Conservation (phyloP, 371 early-diverging fungal genomes). For the Mucor piriformis region DNA sequence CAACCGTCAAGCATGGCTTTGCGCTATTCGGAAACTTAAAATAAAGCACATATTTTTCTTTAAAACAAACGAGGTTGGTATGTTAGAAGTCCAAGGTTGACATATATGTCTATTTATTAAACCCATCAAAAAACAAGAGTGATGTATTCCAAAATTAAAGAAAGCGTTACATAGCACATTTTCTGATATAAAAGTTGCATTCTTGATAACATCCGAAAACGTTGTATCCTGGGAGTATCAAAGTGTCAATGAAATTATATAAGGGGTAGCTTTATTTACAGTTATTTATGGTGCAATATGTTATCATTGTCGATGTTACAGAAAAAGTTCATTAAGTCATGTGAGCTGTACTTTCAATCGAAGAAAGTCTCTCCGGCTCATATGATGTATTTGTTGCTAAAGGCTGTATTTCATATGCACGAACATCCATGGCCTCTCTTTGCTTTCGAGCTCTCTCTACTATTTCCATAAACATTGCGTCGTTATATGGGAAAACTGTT, state of each 20-base stretch:
- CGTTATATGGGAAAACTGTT: constrained; percentile 52
- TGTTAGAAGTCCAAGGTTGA: too few species aligned
- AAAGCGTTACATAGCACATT: too few species aligned
- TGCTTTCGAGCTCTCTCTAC: constrained; percentile 50
- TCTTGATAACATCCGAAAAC: too few species aligned
- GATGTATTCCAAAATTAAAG: too few species aligned
- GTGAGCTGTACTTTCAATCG: constrained; percentile 22
- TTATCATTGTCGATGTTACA: background rate
- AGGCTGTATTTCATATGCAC: constrained; percentile 7
- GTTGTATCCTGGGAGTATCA: background rate
- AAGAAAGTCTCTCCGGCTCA: constrained; percentile 16
- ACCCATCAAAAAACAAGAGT: too few species aligned
- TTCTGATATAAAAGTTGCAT: too few species aligned
- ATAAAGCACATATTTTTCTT: too few species aligned
- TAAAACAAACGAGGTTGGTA: too few species aligned
- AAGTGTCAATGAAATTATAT: background rate
- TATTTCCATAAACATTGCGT: constrained; percentile 42
- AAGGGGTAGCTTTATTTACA: background rate
- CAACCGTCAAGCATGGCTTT: background rate
- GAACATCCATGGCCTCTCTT: constrained; percentile 12
- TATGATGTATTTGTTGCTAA: constrained; percentile 1
- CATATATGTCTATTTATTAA: too few species aligned
- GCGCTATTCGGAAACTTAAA: background rate
- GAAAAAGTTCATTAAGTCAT: constrained; percentile 13
- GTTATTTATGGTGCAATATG: too few species aligned